These are phyloP conservation scores for Blastomyces percursus DNA, from an alignment of 2,329 filamentous ascomycete genomes.

Conservation along the genomic window DNA sequence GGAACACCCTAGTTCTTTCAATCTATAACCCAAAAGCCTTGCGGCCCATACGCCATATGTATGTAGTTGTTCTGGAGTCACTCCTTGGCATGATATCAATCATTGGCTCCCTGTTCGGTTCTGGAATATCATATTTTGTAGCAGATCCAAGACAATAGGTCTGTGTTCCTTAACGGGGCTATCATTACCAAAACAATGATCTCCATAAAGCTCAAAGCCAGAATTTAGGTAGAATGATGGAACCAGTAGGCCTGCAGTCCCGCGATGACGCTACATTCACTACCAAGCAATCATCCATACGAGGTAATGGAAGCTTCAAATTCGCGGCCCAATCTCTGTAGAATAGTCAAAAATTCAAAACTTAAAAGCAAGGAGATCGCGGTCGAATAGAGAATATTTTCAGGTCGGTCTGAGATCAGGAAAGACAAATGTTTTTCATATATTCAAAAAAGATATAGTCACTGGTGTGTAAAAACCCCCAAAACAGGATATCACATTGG, in stretches of 20 bases:
- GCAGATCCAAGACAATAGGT: background rate
- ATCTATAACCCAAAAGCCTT: too few species aligned
- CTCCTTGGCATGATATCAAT: too few species aligned
- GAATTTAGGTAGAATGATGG: background rate
- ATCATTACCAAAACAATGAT: background rate
- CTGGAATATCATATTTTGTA: background rate
- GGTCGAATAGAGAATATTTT: background rate
- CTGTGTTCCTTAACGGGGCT: background rate
- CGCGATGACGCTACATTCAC: background rate
- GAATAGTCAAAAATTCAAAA: background rate
- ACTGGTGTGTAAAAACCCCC: background rate
- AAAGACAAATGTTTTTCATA: conserved; percentile 3
- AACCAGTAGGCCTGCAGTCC: background rate
- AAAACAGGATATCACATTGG: background rate
- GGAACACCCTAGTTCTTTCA: too few species aligned
- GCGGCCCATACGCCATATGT: too few species aligned
- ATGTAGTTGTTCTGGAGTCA: too few species aligned
- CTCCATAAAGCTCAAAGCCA: background rate
- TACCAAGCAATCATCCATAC: background rate
- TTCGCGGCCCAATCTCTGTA: background rate
- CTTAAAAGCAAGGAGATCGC: background rate
- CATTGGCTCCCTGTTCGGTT: background rate
- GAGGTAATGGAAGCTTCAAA: background rate
- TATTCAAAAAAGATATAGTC: background rate
- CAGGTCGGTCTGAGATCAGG: conserved; percentile 1